These are phyloP conservation scores for Hippophae gyantsensis DNA, from an alignment of 306 rosid species.

Conservation along the genomic window DNA sequence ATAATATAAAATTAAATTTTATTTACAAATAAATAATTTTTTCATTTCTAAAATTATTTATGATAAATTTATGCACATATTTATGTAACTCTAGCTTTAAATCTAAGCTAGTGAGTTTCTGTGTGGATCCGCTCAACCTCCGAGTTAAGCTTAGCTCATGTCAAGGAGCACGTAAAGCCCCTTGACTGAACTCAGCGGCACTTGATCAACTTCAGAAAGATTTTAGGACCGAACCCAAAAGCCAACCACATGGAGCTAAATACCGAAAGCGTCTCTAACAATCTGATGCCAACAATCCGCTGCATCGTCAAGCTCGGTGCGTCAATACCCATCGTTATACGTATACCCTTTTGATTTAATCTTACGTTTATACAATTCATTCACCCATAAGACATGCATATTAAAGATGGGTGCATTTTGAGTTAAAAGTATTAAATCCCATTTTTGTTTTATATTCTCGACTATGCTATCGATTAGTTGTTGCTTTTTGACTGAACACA, in stretches of 20 bases:
- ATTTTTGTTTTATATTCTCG: neutral
- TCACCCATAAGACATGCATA: neutral
- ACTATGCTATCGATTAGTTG: neutral
- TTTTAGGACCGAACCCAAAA: neutral
- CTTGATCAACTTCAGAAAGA: neutral
- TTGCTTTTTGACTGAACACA: neutral
- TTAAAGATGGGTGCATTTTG: neutral
- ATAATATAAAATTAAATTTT: too few relatives aligned
- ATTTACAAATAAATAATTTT: too few relatives aligned
- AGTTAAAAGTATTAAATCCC: too few relatives aligned
- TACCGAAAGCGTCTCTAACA: constrained; percentile 13
- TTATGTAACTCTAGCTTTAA: too few relatives aligned
- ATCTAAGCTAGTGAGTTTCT: too few relatives aligned
- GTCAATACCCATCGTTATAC: neutral
- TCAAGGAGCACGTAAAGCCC: too few relatives aligned
- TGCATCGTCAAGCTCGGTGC: constrained; percentile 83
- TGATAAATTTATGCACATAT: too few relatives aligned
- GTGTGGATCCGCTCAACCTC: neutral
- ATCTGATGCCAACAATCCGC: constrained; percentile 45
- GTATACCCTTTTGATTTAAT: neutral
- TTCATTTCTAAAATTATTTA: too few relatives aligned
- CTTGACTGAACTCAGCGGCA: too few relatives aligned
- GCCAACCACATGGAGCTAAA: constrained; percentile 16
- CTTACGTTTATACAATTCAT: neutral
- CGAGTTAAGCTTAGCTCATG: neutral